Percentiles rank a stretch among this genome's conserved stretches.
phyloP scores from a whole-genome alignment of 2,329 filamentous ascomycete genomes.

The Ophiostoma perfectum region DNA sequence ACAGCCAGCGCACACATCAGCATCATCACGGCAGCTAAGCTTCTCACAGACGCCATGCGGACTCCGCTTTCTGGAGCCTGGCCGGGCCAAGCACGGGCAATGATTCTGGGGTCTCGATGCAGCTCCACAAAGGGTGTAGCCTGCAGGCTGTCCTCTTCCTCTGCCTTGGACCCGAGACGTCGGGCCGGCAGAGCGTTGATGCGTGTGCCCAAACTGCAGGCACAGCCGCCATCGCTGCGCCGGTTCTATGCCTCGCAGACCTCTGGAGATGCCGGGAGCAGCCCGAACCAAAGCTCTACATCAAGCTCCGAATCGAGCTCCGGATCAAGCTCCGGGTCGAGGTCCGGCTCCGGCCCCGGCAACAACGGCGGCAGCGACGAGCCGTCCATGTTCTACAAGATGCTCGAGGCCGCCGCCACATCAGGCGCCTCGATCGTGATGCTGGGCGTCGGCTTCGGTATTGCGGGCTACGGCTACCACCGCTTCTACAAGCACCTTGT shows the following conservation, averaged over 20 bases:
- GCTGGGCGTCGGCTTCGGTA: slow-evolving; percentile 57
- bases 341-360: neutral
- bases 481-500: slow-evolving; percentile 84
- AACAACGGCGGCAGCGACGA: neutral
- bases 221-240: neutral
- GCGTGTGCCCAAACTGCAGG: neutral
- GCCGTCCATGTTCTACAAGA: slow-evolving; percentile 41
- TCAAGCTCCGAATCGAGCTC: neutral
- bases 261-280: neutral
- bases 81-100: slow-evolving; percentile 13
- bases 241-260: neutral
- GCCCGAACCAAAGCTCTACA: neutral
- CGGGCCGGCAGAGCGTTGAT: neutral
- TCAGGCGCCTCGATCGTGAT: slow-evolving; percentile 70
- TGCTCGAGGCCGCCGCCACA: slow-evolving; percentile 68
- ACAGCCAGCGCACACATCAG: neutral
- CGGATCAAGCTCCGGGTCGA: neutral
- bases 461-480: slow-evolving; percentile 73
- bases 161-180: neutral
- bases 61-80: slow-evolving; percentile 6
- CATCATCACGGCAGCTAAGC: neutral
- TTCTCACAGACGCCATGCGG: neutral
- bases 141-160: neutral
- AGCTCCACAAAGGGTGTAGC: neutral
- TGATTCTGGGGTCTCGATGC: slow-evolving; percentile 3